Conservation (phyloP, 495 filamentous ascomycete species). For the Annulohypoxylon nitens region DNA sequence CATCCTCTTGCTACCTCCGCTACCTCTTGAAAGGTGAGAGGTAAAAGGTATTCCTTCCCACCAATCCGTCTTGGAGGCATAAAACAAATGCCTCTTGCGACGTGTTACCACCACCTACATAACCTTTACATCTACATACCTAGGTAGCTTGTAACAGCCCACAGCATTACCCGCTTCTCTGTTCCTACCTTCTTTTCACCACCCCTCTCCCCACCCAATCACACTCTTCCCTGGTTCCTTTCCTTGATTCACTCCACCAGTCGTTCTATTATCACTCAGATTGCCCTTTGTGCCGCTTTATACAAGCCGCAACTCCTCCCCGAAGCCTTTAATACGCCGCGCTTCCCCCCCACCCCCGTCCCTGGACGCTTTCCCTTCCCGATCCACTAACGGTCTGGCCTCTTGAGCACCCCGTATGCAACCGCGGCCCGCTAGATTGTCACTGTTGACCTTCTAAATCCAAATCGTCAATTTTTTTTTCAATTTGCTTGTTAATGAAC, state of each 20-base stretch:
- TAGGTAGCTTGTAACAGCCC: constrained; percentile 49
- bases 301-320: constrained; percentile 48
- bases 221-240: constrained; percentile 43
- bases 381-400: constrained; percentile 53
- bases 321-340: constrained; percentile 50
- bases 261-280: constrained; percentile 54
- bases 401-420: constrained; percentile 51
- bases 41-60: constrained; percentile 33
- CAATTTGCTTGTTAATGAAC: constrained; percentile 31
- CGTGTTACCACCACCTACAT: constrained; percentile 57
- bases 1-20: constrained; percentile 27
- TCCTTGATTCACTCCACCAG: constrained; percentile 53
- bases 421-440: constrained; percentile 48
- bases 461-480: constrained; percentile 20
- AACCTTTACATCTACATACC: constrained; percentile 20
- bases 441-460: constrained; percentile 32
- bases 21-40: no score
- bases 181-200: constrained; percentile 37
- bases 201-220: constrained; percentile 45
- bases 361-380: constrained; percentile 49
- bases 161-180: constrained; percentile 50
- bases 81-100: constrained; percentile 56
- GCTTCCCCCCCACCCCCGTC: constrained; percentile 48
- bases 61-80: constrained; percentile 42
- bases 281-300: constrained; percentile 48